Evolutionary conservation across 2,329 filamentous ascomycete species (phyloP), one percentile per base, ranked within the genome.

Genomic region (Fusarium longipes): DNA sequence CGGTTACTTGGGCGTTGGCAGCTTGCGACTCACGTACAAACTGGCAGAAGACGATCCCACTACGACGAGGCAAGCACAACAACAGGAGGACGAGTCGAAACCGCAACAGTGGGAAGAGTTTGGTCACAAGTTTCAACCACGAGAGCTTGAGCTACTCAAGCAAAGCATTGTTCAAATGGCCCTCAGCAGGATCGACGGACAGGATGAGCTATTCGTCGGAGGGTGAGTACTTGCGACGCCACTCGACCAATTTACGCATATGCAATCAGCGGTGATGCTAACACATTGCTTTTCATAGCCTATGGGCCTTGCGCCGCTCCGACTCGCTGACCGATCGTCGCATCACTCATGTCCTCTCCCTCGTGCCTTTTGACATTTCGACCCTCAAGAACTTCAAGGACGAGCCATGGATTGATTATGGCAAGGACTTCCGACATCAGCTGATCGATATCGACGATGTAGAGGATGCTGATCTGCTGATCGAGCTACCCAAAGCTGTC

Each of bases 271-370:
- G 11, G 27, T 3, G 24, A 51, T 62, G 56, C 54, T 73, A 38
- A 70, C 43, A 10, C 22, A 32, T 4, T 40, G 20, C 24, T 14
- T 48, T 35, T 24, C 18, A 33, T n/a, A 72, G 94, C 58, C 86
- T 97, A 67, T 94, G 94, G 81, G 89, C 91, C 39, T 82, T 97
- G 65, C 89, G 89, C 61, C 89, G 91, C 63, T 89, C 89, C 63
- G 85, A 90, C 53, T 85, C 89, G 33, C 83, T 98, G 47, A 81
- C 86, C 67, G 86, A 91, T 66, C 87, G 89, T 69, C 89, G 90
- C 68, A 93, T 99, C 77, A 97, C 93, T 4, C 94, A 97, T 79
- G 87, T 98, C 29, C 83, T 98, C n/a, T 97, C 94, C 6, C 91
- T 96, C 38, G 79, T 95, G 62, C 86, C 87, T 44, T 84, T 90